Conservation (phyloP, 148 eudicot species). For the Beta vulgaris region DNA sequence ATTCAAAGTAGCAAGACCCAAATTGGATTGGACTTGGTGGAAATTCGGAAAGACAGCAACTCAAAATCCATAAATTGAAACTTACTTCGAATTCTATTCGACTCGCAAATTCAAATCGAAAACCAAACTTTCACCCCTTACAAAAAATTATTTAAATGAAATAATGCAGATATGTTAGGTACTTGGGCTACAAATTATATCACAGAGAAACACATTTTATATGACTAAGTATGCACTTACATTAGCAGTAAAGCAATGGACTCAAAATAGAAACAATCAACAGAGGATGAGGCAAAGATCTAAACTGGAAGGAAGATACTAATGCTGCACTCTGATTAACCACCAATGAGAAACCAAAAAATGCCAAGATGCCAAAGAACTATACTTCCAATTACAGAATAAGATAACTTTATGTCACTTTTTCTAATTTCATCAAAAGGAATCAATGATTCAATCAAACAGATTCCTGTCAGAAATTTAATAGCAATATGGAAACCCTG, state of each 20-base stretch:
- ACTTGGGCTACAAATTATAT: background rate
- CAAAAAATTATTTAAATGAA: no score
- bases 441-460: background rate
- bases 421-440: background rate
- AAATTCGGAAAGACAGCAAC: no score
- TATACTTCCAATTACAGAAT: no score
- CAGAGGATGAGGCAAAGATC: background rate
- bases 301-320: background rate
- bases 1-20: no score
- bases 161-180: background rate
- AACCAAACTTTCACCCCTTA: no score
- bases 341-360: background rate
- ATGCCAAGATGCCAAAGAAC: background rate
- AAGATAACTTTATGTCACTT: no score
- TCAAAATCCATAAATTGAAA: no score
- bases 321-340: background rate
- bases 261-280: background rate
- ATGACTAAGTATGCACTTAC: background rate
- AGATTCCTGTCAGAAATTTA: background rate
- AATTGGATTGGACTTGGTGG: no score
- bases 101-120: no score
- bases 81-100: no score
- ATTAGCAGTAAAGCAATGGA: background rate
- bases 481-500: background rate
- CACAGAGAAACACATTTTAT: background rate